A percentile compares a stretch with the other conserved stretches of the same genome.
These are phyloP conservation scores for Bipolaris zeicola DNA, from an alignment of 2,329 filamentous ascomycete species.

Conservation along the genomic window DNA sequence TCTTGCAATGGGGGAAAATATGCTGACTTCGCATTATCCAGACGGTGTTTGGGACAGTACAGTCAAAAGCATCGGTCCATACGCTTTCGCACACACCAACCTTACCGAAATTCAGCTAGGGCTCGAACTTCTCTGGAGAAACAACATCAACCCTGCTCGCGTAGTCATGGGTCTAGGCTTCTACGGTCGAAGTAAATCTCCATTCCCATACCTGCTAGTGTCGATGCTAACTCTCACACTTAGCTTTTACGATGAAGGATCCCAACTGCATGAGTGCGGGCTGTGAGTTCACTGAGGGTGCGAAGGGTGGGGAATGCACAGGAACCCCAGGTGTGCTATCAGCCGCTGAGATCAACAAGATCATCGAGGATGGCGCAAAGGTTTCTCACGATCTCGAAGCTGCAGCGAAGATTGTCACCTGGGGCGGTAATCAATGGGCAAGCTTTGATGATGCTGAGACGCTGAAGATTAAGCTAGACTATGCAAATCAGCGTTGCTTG, in stretches of 20 bases:
- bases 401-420: not conserved
- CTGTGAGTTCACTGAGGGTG: constrained; percentile 13
- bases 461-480: not conserved
- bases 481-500: not conserved
- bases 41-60: constrained; percentile 49
- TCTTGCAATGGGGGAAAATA: no score
- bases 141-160: constrained; percentile 47
- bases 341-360: constrained; percentile 6
- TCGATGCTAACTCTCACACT: no score
- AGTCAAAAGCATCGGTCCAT: constrained; percentile 30
- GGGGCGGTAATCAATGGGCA: not conserved
- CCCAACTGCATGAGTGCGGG: constrained; percentile 10
- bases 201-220: no score
- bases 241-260: constrained; percentile 30
- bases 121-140: constrained; percentile 55
- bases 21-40: no score
- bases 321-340: constrained; percentile 7
- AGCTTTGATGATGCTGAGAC: not conserved
- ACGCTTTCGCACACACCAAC: constrained; percentile 49
- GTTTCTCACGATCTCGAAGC: constrained; percentile 1
- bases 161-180: constrained; percentile 53
- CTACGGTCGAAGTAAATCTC: constrained; percentile 44
- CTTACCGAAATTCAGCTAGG: constrained; percentile 52
- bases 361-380: constrained; percentile 1
- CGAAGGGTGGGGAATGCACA: constrained; percentile 2